phyloP scores from a whole-genome alignment of 768 basidiomycete genomes.

The Termitomyces eurrhizus region DNA sequence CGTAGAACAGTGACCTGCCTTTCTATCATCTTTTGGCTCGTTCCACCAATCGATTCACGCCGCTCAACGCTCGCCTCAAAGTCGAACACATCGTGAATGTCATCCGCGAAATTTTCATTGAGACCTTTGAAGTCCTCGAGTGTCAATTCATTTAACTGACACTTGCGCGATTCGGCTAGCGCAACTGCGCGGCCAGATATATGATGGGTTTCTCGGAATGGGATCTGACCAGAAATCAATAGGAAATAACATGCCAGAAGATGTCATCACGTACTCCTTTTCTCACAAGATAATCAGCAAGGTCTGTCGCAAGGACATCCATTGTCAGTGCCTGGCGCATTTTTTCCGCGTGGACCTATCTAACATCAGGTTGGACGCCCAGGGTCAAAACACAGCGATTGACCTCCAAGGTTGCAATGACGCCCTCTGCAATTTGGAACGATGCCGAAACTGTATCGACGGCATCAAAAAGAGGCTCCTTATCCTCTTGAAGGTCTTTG shows the following conservation, averaged over 20 bases:
- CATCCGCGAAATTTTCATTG: constrained; percentile 73
- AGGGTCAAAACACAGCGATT: constrained; percentile 17
- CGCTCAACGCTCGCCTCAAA: constrained; percentile 96
- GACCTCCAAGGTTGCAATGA: constrained; percentile 86
- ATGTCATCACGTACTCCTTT: constrained; percentile 72
- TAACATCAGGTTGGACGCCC: not conserved
- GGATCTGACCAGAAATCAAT: constrained; percentile 55
- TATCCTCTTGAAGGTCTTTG: constrained; percentile 98
- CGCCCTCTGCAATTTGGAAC: constrained; percentile 91
- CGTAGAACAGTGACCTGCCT: constrained; percentile 81
- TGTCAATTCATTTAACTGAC: constrained; percentile 78
- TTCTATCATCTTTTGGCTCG: constrained; percentile 79
- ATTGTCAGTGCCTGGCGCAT: constrained; percentile 91
- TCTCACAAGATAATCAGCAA: constrained; percentile 97
- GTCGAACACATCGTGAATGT: constrained; percentile 83
- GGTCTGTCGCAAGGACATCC: constrained; percentile 98
- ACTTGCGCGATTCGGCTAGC: constrained; percentile 78
- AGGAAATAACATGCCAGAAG: not conserved
- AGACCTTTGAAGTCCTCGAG: constrained; percentile 77
- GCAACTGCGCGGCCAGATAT: constrained; percentile 96
- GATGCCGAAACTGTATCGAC: constrained; percentile 88
- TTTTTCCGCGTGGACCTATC: constrained; percentile 81
- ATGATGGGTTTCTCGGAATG: constrained; percentile 98
- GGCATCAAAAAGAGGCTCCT: constrained; percentile 94
- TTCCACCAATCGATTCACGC: constrained; percentile 87